Conservation (phyloP, 139 green algal genomes). For the Coelastrella sp. region DNA sequence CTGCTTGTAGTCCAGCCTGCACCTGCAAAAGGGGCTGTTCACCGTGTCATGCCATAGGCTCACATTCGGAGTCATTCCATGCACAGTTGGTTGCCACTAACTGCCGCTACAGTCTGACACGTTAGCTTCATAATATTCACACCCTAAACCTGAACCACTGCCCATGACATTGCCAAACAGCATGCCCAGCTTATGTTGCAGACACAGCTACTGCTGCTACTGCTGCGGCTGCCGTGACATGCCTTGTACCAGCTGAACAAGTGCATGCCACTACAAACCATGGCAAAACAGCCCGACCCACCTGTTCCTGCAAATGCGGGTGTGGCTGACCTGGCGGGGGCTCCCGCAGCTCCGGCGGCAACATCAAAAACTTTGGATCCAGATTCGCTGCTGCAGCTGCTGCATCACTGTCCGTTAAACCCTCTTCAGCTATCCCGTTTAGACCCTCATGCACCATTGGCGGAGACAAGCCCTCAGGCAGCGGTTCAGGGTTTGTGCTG, state of each 20-base stretch:
- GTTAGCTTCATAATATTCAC: too few species aligned
- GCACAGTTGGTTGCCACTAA: too few species aligned
- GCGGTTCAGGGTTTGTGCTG: conserved; percentile 46
- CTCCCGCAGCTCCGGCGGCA: conserved; percentile 23
- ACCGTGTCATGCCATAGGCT: too few species aligned
- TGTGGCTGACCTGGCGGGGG: neutral
- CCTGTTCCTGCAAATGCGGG: neutral
- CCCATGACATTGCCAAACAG: too few species aligned
- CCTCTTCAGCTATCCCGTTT: neutral
- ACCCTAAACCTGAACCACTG: too few species aligned
- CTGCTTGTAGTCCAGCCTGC: too few species aligned
- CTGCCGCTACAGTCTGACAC: too few species aligned
- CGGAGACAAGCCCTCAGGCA: conserved; percentile 35
- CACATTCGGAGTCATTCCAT: too few species aligned
- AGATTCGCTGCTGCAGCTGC: neutral
- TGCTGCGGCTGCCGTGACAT: neutral
- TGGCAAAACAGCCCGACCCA: neutral
- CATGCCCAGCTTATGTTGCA: too few species aligned
- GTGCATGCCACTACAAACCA: too few species aligned
- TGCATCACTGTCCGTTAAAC: neutral
- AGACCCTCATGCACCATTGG: neutral
- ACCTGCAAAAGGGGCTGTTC: too few species aligned
- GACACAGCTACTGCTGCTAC: neutral
- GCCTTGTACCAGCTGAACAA: neutral
- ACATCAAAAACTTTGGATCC: neutral